Evolutionary conservation across 2,329 filamentous ascomycete species (phyloP), one percentile per base, ranked within the genome.

Genomic region (Xylogone sp.): DNA sequence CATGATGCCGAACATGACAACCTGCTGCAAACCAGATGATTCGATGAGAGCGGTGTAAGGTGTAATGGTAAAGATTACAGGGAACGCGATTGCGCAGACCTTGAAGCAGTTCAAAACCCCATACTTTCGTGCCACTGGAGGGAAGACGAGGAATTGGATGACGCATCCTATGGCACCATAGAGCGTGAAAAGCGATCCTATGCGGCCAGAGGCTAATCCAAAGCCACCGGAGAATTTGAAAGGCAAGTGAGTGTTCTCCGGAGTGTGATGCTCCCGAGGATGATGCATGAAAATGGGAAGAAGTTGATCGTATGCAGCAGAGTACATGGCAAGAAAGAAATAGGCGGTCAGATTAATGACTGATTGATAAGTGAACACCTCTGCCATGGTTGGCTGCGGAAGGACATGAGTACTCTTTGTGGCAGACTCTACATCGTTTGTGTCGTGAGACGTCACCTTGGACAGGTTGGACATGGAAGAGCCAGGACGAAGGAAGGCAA

Each of bases 261-360:
- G 71, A 0, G 79, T 69, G 3, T 75, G 68, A 3, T 76, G 64
- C 59, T 84, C 76, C 1, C 69, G 69, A 0, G 87, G 86, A 57
- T 90, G 87, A 69, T 96, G 88, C 62, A 97, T 79, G 67, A 96
- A 96, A 1, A 97, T 90, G 2, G 91, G 88, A 1, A 97, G 80
- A 2, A 93, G 77, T 64, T 96, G 91, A 68, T 97, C 93, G 64
- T 85, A 97, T 1, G 90, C 85, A 39, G 95, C 83, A 0, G 83
- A 85, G 68, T 96, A 91, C 46, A 95, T 78, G 0, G 90, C 88
- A 18, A 97, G 76, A 46, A 94, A 76, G 1, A 87, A 87, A 69
- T 97, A 97, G 0, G 86, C 79, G 2, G 89, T 56, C 1, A 97
- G 75, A 57, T 92, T 88, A 50, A 94, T 76, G 27, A 79, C 76